Conservation (phyloP, 352 stramenopile genomes). For the Pythium graminicola region DNA sequence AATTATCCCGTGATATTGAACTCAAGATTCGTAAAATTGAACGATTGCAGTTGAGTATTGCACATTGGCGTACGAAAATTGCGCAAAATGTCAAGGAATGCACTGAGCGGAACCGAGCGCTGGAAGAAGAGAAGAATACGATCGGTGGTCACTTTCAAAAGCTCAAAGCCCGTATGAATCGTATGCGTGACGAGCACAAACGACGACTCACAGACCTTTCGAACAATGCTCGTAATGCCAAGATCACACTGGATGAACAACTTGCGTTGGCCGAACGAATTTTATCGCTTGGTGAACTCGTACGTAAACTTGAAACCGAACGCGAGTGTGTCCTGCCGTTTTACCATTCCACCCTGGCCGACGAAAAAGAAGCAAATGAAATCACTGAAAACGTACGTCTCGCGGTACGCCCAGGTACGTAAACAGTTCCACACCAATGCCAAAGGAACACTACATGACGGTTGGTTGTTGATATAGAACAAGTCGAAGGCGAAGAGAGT, state of each 20-base stretch:
- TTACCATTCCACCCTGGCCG: conserved; percentile 51
- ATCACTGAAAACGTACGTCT: conserved; percentile 57
- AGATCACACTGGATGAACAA: conserved; percentile 61
- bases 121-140: conserved; percentile 87
- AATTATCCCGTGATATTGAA: conserved; percentile 90
- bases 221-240: conserved; percentile 67
- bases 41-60: conserved; percentile 82
- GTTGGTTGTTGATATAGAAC: conserved; percentile 15
- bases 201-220: conserved; percentile 76
- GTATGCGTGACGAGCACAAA: conserved; percentile 80
- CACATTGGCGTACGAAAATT: conserved; percentile 90
- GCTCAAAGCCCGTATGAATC: conserved; percentile 89
- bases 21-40: conserved; percentile 93
- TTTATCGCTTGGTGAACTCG: conserved; percentile 84
- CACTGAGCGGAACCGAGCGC: conserved; percentile 80
- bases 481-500: conserved; percentile 37
- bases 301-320: conserved; percentile 90
- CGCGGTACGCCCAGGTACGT: conserved; percentile 30
- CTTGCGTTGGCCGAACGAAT: conserved; percentile 78
- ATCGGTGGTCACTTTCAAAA: conserved; percentile 79
- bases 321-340: conserved; percentile 88
- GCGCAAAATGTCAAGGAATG: conserved; percentile 87
- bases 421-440: too few species aligned
- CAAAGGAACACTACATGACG: too few species aligned
- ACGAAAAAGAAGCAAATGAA: conserved; percentile 58